Percentiles rank a stretch among this genome's conserved stretches.
Evolutionary conservation across 441 rosid species (phyloP).

Genomic region (Macaranga tanarius): DNA sequence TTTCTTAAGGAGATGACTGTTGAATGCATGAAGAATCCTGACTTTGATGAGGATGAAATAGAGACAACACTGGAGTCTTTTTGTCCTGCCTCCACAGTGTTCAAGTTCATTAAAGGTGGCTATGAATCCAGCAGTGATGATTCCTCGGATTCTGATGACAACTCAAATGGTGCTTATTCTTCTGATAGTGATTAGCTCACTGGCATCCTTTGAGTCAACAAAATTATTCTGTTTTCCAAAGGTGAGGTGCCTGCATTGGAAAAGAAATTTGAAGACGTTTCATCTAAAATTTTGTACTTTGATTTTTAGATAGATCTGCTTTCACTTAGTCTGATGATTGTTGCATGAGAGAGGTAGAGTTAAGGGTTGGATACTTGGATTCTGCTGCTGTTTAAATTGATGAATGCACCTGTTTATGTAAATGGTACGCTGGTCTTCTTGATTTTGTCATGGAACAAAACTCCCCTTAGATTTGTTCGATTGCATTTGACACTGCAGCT

Average conservation of each 20-base stretch:
- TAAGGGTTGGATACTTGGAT: neutral
- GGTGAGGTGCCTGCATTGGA: neutral
- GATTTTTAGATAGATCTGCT: neutral
- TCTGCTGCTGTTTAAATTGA: neutral
- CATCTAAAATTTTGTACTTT: neutral
- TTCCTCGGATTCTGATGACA: slow-evolving; percentile 20
- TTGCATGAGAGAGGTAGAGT: slow-evolving; percentile 1
- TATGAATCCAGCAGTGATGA: slow-evolving; percentile 7
- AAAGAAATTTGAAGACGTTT: neutral
- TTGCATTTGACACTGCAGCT: too few species aligned
- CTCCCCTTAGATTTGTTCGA: too few species aligned
- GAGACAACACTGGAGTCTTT: neutral
- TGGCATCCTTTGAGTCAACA: neutral
- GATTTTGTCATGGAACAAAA: too few species aligned
- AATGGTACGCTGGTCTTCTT: neutral
- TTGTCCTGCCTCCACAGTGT: neutral
- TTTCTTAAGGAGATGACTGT: slow-evolving; percentile 13
- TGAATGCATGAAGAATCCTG: neutral
- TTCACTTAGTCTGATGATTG: neutral
- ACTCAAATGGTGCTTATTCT: slow-evolving; percentile 17
- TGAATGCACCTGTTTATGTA: neutral
- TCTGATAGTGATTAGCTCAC: slow-evolving; percentile 15
- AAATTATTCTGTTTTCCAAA: neutral
- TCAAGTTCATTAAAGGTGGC: neutral
- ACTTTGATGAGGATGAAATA: neutral